phyloP scores from a whole-genome alignment of 169 alveolate species.

The Cyclospora cayetanensis region DNA sequence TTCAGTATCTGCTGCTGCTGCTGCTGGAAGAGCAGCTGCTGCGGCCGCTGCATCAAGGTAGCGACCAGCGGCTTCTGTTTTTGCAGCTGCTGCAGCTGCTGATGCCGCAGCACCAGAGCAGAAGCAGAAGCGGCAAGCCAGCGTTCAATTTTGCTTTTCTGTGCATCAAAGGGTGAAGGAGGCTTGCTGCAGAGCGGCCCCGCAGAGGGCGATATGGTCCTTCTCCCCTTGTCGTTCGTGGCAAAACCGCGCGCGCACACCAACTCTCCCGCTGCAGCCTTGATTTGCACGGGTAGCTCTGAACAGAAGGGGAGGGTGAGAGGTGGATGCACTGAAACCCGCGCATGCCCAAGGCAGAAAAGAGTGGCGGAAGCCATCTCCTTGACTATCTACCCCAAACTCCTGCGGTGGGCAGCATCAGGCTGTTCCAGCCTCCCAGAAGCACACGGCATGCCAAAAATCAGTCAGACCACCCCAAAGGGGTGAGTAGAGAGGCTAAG shows the following conservation, averaged over 20 bases:
- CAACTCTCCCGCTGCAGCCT: background rate
- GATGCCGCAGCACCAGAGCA: background rate
- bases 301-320: too few species aligned
- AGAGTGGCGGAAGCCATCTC: too few species aligned
- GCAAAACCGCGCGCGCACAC: background rate
- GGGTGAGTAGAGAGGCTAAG: too few species aligned
- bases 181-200: background rate
- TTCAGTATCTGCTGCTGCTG: conserved; percentile 7
- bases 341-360: too few species aligned
- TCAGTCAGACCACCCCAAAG: too few species aligned
- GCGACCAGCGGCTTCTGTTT: background rate
- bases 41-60: conserved; percentile 12
- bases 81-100: conserved; percentile 28
- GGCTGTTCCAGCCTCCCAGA: too few species aligned
- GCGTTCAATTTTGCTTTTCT: background rate
- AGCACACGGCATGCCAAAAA: too few species aligned
- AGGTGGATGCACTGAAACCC: too few species aligned
- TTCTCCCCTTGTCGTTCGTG: background rate
- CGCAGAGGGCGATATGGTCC: background rate
- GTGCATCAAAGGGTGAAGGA: background rate
- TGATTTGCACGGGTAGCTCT: too few species aligned
- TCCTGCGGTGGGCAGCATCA: too few species aligned
- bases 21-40: background rate
- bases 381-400: too few species aligned
- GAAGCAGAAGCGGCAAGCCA: conserved; percentile 46